A percentile compares a stretch with the other conserved stretches of the same genome.
phyloP scores from a whole-genome alignment of 139 green algal species.

The Picochlorum sp. region DNA sequence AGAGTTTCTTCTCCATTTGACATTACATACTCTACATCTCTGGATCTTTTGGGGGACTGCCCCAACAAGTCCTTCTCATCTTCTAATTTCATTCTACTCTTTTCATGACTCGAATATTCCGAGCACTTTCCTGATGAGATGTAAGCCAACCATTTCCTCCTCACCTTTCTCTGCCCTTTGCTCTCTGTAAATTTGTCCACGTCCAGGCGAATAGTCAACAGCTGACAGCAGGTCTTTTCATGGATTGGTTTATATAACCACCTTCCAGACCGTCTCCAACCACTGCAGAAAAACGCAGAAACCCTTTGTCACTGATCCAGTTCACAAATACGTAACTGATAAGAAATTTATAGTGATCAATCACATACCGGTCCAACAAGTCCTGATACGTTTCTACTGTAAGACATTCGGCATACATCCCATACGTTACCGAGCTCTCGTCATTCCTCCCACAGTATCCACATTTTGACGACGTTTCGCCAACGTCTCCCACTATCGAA shows the following conservation, averaged over 20 bases:
- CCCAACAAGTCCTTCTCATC: no score
- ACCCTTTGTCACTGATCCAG: no score
- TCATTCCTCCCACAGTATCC: constrained; percentile 23
- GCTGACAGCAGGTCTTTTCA: constrained; percentile 28
- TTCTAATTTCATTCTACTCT: no score
- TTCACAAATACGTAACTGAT: no score
- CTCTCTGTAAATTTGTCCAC: constrained; percentile 17
- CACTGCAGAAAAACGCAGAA: constrained; percentile 11
- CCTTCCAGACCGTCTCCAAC: constrained; percentile 31
- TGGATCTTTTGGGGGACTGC: no score
- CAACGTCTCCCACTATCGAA: constrained; percentile 14
- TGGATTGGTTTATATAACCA: constrained; percentile 35
- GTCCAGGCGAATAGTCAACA: constrained; percentile 40
- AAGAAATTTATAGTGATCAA: no score
- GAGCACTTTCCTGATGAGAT: no score
- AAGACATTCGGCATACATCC: constrained; percentile 25
- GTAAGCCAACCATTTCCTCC: constrained; percentile 16
- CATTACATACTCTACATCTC: no score
- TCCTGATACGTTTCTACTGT: constrained; percentile 17
- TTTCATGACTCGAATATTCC: no score
- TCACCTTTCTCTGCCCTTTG: constrained; percentile 21
- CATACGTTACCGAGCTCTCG: constrained; percentile 4
- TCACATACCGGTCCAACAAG: constrained; percentile 9
- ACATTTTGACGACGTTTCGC: constrained; percentile 7
- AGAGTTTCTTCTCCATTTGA: no score